A percentile compares a stretch with the other conserved stretches of the same genome.
Conservation (phyloP, 2,329 filamentous ascomycete species). For the Westerdykella ornata region DNA sequence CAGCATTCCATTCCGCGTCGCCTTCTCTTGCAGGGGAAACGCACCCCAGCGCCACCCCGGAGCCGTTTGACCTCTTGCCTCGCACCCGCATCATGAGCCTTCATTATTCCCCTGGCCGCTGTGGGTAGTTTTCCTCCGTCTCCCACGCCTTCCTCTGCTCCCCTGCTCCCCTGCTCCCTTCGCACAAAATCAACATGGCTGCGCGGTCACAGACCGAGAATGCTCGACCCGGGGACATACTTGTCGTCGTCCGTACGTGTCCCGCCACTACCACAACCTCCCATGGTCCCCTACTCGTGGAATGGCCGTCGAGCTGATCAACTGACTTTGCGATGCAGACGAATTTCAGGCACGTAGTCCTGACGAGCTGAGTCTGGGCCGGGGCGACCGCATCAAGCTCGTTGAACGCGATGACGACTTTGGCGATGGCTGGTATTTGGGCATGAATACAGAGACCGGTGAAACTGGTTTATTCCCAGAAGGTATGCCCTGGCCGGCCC, state of each 20-base stretch:
- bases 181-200: constrained; percentile 20
- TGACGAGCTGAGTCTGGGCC: constrained; percentile 83
- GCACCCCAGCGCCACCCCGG: too few relatives aligned
- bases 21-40: too few relatives aligned
- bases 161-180: constrained; percentile 2
- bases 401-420: constrained; percentile 84
- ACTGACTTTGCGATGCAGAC: constrained; percentile 48
- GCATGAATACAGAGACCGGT: constrained; percentile 65
- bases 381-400: constrained; percentile 76
- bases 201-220: constrained; percentile 38
- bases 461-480: constrained; percentile 77
- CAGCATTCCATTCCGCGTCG: too few relatives aligned
- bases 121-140: constrained; percentile 13
- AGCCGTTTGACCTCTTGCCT: too few relatives aligned
- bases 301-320: not conserved
- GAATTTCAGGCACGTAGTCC: constrained; percentile 87
- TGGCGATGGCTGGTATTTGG: constrained; percentile 78
- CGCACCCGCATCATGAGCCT: constrained; percentile 10
- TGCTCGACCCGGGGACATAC: constrained; percentile 58
- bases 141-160: not conserved
- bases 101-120: constrained; percentile 6
- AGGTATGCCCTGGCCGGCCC: constrained; percentile 50
- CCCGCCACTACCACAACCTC: not conserved
- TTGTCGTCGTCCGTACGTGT: constrained; percentile 65
- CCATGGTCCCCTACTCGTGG: not conserved